Evolutionary conservation across 192 early-diverging fungal genomes (phyloP).

Genomic region (Podila epigama): DNA sequence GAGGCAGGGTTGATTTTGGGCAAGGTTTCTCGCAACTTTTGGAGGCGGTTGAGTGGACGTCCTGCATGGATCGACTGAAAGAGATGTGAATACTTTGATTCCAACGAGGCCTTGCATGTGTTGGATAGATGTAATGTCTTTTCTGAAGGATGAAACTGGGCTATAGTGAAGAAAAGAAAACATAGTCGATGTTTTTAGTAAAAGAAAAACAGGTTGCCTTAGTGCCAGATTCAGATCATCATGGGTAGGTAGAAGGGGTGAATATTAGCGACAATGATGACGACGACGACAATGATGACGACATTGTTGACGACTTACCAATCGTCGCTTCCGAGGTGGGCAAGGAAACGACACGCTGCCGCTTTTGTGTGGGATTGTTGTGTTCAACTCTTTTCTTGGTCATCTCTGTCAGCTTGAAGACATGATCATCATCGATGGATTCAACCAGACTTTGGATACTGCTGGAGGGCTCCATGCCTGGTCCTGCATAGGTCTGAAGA

Average conservation of each 20-base stretch:
- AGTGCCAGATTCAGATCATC: not conserved
- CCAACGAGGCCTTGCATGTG: conserved; percentile 25
- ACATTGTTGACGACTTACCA: conserved; percentile 12
- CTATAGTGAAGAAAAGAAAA: not conserved
- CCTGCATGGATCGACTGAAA: conserved; percentile 35
- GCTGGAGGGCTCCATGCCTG: conserved; percentile 30
- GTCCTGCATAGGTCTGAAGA: not conserved
- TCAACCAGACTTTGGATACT: conserved; percentile 46
- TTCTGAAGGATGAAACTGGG: conserved; percentile 41
- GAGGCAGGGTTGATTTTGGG: conserved; percentile 24
- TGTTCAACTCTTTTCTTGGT: conserved; percentile 46
- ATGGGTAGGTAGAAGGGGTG: not conserved
- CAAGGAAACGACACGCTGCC: conserved; percentile 35
- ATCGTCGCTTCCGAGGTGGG: conserved; percentile 8
- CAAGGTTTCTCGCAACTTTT: conserved; percentile 13
- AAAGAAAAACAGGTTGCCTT: not conserved
- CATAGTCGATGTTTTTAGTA: not conserved
- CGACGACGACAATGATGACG: no score
- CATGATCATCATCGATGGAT: conserved; percentile 41
- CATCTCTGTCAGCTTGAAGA: conserved; percentile 47
- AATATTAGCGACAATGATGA: no score
- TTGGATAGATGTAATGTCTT: conserved; percentile 33
- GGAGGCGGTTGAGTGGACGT: conserved; percentile 29
- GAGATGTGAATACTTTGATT: conserved; percentile 23
- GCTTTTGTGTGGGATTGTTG: conserved; percentile 42